Base-by-base conservation (phyloP, 371 early-diverging fungal species). In the Rhizopus delemar region DNA sequence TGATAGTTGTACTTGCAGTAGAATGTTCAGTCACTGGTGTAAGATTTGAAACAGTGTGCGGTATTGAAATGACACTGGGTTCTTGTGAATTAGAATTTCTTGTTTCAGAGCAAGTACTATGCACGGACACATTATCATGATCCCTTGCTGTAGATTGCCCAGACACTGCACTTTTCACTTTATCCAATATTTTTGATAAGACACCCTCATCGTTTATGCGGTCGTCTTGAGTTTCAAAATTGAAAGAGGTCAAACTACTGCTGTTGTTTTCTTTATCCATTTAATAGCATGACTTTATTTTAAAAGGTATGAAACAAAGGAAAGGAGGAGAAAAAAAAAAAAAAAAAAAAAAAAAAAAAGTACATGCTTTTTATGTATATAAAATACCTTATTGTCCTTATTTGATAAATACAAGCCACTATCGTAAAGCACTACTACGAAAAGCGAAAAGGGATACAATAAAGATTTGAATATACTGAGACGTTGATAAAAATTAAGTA, bases 121-220 rank as follows among this genome's bases (percentile, higher is more conserved):
- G 51, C 15, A 36, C n/a, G 9, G 51, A 36, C 6, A 45, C 16
- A 33, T 58, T 56, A 46, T 52, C 38, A 22, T 35, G 38, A 2
- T 48, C 33, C 48, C 48, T 28, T 48, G 48, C 5, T 29, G 57
- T 15, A 16, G 62, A 32, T 15, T 62, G 65, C 22, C 74, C 78
- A 15, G 73, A 70, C 53, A 79, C 80, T 0, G 83, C 82, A 50
- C 68, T 71, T 29, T 74, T 75, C 32, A 87, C 83, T 28, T 78
- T 77, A 16, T 76, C 80, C 51, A 85, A 77, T 50, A 87, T 63
- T 50, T 85, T 86, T 46, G 84, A 78, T 22, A 87, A 66, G 5
- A 80, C 82, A 35, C 73, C 71, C 39, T 68, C 68, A 31, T 74
- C 78, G n/a, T 77, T 78, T 52, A 72, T 74, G 11, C 62, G 60